Evolutionary conservation across 768 basidiomycete species (phyloP).

Genomic region (Kwoniella sp.): DNA sequence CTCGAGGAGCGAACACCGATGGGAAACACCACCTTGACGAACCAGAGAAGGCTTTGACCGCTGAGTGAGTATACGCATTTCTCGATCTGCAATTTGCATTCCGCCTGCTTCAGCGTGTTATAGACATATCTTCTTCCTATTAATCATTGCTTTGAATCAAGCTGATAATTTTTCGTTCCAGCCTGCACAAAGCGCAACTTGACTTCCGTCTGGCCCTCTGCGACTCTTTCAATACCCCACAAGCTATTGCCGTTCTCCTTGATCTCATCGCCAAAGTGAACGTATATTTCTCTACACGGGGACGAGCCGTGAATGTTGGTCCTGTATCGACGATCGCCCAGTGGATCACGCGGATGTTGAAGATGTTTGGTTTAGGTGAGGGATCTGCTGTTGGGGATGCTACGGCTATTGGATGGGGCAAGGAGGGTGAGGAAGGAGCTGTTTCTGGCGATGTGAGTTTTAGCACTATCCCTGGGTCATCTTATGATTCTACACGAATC

Average conservation of each 20-base stretch:
- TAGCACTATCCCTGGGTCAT: too few species aligned
- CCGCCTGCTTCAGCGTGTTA: background rate
- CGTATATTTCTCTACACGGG: conserved; percentile 67
- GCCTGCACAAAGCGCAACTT: conserved; percentile 72
- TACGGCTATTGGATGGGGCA: conserved; percentile 63
- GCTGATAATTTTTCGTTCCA: too few species aligned
- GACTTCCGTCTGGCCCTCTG: conserved; percentile 83
- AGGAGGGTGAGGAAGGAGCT: conserved; percentile 60
- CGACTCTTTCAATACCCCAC: conserved; percentile 96
- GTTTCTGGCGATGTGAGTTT: conserved; percentile 57
- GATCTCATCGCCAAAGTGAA: conserved; percentile 84
- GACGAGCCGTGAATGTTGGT: conserved; percentile 59
- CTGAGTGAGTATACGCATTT: conserved; percentile 62
- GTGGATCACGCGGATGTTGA: conserved; percentile 61
- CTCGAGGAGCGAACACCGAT: conserved; percentile 46
- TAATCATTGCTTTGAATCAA: too few species aligned
- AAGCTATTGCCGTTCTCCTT: conserved; percentile 71
- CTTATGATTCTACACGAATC: too few species aligned
- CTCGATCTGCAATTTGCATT: too few species aligned
- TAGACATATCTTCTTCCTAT: background rate
- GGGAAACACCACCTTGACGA: conserved; percentile 58
- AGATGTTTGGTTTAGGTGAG: conserved; percentile 60
- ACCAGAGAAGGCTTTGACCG: conserved; percentile 69
- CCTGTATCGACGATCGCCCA: conserved; percentile 64
- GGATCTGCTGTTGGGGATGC: conserved; percentile 67